Evolutionary conservation across 352 stramenopile species (phyloP).

Genomic region (Thalassiosira livingstoniorum): DNA sequence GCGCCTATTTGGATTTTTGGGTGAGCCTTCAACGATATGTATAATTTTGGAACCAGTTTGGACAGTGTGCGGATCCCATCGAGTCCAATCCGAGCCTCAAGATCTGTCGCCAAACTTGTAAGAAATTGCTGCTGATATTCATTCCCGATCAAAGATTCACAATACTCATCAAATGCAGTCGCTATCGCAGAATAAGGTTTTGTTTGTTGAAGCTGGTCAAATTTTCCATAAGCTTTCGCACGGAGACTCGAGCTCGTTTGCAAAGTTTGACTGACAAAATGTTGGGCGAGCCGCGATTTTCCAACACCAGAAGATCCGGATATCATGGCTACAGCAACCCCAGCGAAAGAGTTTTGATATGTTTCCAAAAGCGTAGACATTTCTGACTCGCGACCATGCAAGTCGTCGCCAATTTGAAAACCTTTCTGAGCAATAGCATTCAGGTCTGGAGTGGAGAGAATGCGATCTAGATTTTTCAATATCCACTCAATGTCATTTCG

Average conservation of each 20-base stretch:
- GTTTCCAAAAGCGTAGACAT: neutral
- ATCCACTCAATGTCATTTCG: conserved; percentile 21
- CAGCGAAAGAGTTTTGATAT: conserved; percentile 10
- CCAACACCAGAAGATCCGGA: conserved; percentile 11
- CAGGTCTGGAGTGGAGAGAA: conserved; percentile 19
- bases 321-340: conserved; percentile 15
- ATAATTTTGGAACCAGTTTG: conserved; percentile 15
- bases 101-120: neutral
- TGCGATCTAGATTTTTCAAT: neutral
- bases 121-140: too few species aligned
- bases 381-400: conserved; percentile 14
- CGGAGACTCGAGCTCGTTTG: conserved; percentile 5
- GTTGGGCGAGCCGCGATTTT: conserved; percentile 16
- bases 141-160: neutral
- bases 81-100: neutral
- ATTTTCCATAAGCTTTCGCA: conserved; percentile 40
- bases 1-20: neutral
- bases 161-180: conserved; percentile 31
- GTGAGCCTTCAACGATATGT: neutral
- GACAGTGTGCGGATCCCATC: neutral
- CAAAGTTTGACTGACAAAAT: conserved; percentile 10
- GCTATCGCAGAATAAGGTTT: conserved; percentile 16
- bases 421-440: neutral
- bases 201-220: conserved; percentile 32
- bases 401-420: conserved; percentile 11